These are phyloP conservation scores for Salvia miltiorrhiza DNA, from an alignment of 257 asterid species.

Conservation along the genomic window DNA sequence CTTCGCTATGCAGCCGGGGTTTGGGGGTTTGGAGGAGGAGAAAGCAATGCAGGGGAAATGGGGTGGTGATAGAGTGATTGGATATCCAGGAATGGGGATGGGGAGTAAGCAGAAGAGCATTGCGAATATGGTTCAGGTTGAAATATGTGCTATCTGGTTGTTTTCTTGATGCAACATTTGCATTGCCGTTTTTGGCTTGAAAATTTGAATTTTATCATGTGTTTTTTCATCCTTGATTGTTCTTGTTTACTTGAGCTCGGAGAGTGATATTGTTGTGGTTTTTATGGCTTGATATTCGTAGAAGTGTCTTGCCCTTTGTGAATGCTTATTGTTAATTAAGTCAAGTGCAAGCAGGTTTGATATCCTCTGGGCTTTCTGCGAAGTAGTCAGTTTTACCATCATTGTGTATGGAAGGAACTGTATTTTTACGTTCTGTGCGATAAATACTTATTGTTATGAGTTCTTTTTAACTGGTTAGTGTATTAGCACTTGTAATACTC, in stretches of 20 bases:
- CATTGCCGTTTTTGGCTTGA: neutral
- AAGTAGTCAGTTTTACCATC: neutral
- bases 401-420: neutral
- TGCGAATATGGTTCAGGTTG: conserved; percentile 59
- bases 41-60: conserved; percentile 34
- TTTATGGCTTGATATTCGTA: neutral
- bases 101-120: conserved; percentile 57
- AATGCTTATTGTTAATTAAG: neutral
- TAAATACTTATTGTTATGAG: neutral
- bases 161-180: neutral
- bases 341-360: neutral
- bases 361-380: neutral
- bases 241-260: neutral
- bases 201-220: neutral
- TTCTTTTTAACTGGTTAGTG: neutral
- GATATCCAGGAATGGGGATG: conserved; percentile 53
- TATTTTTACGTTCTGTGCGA: neutral
- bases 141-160: conserved; percentile 1
- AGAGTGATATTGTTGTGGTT: neutral
- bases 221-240: neutral
- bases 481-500: neutral
- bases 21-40: conserved; percentile 38
- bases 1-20: conserved; percentile 48
- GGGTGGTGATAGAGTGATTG: conserved; percentile 59
- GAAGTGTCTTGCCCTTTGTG: neutral